Percentiles rank a stretch among this genome's conserved stretches.
Conservation (phyloP, 176 grass and related monocot species). For the Carex cristatella region DNA sequence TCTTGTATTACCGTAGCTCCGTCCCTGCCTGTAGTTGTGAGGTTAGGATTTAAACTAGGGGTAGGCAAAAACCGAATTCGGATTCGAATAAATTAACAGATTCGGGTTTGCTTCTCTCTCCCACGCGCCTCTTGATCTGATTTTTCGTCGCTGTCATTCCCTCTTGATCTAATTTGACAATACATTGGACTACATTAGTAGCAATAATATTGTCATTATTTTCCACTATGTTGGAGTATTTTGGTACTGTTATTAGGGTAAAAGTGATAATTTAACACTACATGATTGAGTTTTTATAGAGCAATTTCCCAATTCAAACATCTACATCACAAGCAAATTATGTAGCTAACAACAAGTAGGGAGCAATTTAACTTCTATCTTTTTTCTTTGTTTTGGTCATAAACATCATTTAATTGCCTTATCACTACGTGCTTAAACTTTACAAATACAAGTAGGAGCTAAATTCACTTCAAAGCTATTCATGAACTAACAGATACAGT, state of each 20-base stretch:
- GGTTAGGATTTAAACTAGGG: too few relatives aligned
- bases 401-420: conserved; percentile 35
- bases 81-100: too few relatives aligned
- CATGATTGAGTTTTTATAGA: neutral
- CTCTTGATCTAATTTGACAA: neutral
- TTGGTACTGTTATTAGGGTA: too few relatives aligned
- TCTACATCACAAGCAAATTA: neutral
- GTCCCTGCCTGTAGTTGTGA: too few relatives aligned
- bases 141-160: too few relatives aligned
- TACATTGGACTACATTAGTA: neutral
- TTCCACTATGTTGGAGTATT: too few relatives aligned
- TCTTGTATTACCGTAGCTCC: too few relatives aligned
- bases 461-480: neutral
- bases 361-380: neutral
- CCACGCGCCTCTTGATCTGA: too few relatives aligned
- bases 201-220: too few relatives aligned
- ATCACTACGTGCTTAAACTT: conserved; percentile 21
- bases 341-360: neutral
- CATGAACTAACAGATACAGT: neutral
- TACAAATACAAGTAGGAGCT: neutral
- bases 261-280: neutral
- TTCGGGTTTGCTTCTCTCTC: too few relatives aligned
- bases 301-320: too few relatives aligned
- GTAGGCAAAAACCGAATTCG: too few relatives aligned
- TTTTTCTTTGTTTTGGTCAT: neutral